A percentile compares a stretch with the other conserved stretches of the same genome.
phyloP scores from a whole-genome alignment of 2,329 filamentous ascomycete species.

The Penicillium hordei region DNA sequence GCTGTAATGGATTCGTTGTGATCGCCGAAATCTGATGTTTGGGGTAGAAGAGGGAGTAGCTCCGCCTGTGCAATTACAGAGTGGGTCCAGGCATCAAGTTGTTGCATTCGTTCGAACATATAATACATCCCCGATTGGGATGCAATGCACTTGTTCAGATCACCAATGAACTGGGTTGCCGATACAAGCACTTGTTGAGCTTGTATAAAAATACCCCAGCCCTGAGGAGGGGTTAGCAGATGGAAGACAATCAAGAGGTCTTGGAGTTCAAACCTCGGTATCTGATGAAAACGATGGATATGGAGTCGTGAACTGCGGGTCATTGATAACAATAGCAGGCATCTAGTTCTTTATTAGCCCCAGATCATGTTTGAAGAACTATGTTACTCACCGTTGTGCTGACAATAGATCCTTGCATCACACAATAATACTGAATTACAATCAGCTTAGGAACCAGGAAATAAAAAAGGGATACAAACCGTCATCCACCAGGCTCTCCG shows the following conservation, averaged over 20 bases:
- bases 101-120: slow-evolving; percentile 45
- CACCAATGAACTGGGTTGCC: slow-evolving; percentile 43
- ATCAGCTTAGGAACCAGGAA: not conserved
- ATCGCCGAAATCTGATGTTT: slow-evolving; percentile 27
- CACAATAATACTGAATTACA: slow-evolving; percentile 42
- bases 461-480: slow-evolving; percentile 27
- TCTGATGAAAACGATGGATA: slow-evolving; percentile 43
- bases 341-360: slow-evolving; percentile 31
- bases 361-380: not conserved
- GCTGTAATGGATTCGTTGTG: slow-evolving; percentile 40
- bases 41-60: slow-evolving; percentile 28
- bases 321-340: slow-evolving; percentile 45
- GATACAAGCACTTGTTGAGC: slow-evolving; percentile 45
- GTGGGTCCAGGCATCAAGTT: slow-evolving; percentile 43
- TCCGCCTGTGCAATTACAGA: slow-evolving; percentile 38
- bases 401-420: slow-evolving; percentile 47
- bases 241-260: not conserved
- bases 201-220: slow-evolving; percentile 46
- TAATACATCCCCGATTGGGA: slow-evolving; percentile 38
- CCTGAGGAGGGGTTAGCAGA: slow-evolving; percentile 30
- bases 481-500: slow-evolving; percentile 52
- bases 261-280: slow-evolving; percentile 36
- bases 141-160: slow-evolving; percentile 41
- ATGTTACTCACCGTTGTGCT: slow-evolving; percentile 41
- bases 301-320: slow-evolving; percentile 45